These are phyloP conservation scores for Phallus indusiatus DNA, from an alignment of 768 basidiomycete species.

Conservation along the genomic window DNA sequence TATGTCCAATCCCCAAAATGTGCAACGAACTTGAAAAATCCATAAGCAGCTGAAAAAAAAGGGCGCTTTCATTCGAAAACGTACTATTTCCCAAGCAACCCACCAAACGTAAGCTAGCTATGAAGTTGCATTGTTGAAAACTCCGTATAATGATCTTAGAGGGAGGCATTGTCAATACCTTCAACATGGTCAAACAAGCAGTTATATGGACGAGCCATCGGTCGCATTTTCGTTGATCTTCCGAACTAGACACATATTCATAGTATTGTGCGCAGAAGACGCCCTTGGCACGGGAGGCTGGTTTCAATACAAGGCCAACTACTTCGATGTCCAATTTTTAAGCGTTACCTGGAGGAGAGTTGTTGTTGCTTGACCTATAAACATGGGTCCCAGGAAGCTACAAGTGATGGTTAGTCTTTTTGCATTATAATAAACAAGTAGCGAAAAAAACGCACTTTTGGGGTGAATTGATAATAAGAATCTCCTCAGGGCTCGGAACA, in stretches of 20 bases:
- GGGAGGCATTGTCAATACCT: neutral
- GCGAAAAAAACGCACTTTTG: neutral
- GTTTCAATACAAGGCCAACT: neutral
- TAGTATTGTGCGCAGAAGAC: neutral
- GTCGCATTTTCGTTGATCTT: neutral
- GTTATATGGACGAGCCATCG: neutral
- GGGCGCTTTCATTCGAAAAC: neutral
- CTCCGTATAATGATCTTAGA: neutral
- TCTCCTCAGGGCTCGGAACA: neutral
- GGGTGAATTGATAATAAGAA: neutral
- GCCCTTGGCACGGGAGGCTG: neutral
- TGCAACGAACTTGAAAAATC: neutral
- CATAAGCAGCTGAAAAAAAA: neutral
- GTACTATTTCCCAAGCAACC: neutral
- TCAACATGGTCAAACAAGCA: neutral
- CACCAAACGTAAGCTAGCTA: neutral
- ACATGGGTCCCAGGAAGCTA: neutral
- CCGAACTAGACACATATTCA: neutral
- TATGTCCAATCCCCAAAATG: constrained; percentile 1
- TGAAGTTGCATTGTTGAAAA: neutral
- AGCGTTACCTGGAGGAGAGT: constrained; percentile 4
- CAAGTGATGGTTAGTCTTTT: neutral
- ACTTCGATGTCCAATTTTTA: neutral
- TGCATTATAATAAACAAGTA: neutral
- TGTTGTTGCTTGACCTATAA: neutral